Evolutionary conservation across 345 rosid genomes (phyloP).

Genomic region (Orychophragmus violaceus): DNA sequence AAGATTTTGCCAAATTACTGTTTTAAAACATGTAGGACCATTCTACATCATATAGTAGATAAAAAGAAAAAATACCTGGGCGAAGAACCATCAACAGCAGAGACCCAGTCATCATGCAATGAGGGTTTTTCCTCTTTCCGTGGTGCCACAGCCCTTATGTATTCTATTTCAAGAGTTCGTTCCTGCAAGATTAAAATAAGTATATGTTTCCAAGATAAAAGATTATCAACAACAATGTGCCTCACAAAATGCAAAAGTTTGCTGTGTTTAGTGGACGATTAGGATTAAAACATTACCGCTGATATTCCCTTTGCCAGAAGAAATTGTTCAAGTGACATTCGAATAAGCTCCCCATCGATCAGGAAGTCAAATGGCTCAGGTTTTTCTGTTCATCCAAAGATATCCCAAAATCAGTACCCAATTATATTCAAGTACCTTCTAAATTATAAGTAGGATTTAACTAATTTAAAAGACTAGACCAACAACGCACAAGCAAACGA

Average conservation of each 20-base stretch:
- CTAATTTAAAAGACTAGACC: neutral
- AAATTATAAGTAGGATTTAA: neutral
- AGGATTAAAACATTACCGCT: constrained; percentile 45
- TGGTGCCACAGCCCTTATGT: constrained; percentile 78
- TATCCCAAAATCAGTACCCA: neutral
- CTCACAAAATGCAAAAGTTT: constrained; percentile 1
- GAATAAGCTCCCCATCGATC: constrained; percentile 84
- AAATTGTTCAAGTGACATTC: constrained; percentile 83
- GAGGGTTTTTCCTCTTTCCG: constrained; percentile 74
- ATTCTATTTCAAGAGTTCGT: constrained; percentile 82
- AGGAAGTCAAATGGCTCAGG: constrained; percentile 88
- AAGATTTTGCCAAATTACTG: neutral
- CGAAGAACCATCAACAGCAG: constrained; percentile 77
- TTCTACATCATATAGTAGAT: neutral
- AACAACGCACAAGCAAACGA: neutral
- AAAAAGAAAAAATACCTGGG: constrained; percentile 40
- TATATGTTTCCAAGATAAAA: neutral
- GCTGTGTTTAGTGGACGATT: neutral
- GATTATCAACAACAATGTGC: neutral
- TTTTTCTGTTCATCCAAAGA: constrained; percentile 40
- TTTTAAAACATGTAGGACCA: neutral
- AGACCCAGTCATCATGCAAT: constrained; percentile 96
- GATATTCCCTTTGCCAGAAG: constrained; percentile 83
- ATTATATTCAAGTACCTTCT: neutral
- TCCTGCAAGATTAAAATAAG: constrained; percentile 43